Evolutionary conservation across 352 stramenopile species (phyloP), one percentile per base, ranked within the genome.

Genomic region (Phytophthora meadii): DNA sequence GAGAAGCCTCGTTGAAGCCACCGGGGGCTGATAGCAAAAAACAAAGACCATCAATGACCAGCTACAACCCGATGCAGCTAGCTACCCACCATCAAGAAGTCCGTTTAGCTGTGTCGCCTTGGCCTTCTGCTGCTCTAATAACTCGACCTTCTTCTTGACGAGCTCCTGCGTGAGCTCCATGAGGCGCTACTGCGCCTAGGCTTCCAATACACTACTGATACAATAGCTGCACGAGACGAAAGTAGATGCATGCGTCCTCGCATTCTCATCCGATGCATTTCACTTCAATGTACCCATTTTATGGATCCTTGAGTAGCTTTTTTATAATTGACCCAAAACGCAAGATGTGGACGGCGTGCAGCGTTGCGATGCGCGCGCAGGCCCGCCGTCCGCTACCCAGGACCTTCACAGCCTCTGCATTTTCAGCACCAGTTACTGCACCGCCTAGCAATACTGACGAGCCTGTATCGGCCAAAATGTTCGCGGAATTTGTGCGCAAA

Each of bases 71-170:
- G n/a, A n/a, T n/a, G n/a, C n/a, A n/a, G n/a, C n/a, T n/a, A n/a
- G n/a, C n/a, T n/a, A n/a, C n/a, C n/a, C n/a, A n/a, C n/a, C n/a
- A n/a, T n/a, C n/a, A n/a, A n/a, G n/a, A n/a, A n/a, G 71, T 49
- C 82, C 79, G 48, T 92, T 59, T 55, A 94, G 76, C 48, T 72
- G 73, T 17, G 86, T 70, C 6, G 69, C 76, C 56, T 92, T 90
- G 68, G 78, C 70, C 41, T 81, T 87, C 65, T 94, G 86, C 48
- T 81, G 75, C 32, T 65, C 71, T 12, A 94, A 82, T 58, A 94
- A 67, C 74, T 91, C 82, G 39, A 90, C 68, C 41, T 94, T 91
- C 73, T 94, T 89, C 60, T 82, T 82, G 42, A 90, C 79, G 28
- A 94, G 74, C 51, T 89, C 79, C 19, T 91, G 79, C 25, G 70